These are phyloP conservation scores for Puccinia coronata DNA, from an alignment of 1,284 basidiomycete species.

Conservation along the genomic window DNA sequence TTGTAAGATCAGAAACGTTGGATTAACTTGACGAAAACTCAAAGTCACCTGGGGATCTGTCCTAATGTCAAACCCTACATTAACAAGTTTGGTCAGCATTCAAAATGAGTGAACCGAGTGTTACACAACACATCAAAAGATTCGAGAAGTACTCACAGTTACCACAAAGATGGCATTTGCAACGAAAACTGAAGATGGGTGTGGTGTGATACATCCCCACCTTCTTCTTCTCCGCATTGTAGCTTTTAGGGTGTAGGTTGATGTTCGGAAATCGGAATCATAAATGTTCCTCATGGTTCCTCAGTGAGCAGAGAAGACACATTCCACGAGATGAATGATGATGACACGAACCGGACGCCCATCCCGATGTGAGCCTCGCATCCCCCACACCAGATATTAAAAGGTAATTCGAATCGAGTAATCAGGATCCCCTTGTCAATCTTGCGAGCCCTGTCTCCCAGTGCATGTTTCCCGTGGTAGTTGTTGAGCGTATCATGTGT, in stretches of 20 bases:
- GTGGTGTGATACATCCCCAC: constrained; percentile 93
- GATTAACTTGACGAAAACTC: neutral
- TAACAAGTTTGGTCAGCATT: neutral
- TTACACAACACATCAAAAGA: neutral
- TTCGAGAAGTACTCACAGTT: constrained; percentile 61
- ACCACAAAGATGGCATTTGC: constrained; percentile 92
- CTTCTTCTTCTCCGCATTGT: constrained; percentile 97
- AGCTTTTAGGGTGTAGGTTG: constrained; percentile 63
- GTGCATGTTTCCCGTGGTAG: constrained; percentile 81
- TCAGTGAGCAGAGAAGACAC: constrained; percentile 5
- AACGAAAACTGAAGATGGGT: constrained; percentile 88
- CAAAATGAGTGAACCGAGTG: neutral
- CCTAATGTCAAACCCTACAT: constrained; percentile 81
- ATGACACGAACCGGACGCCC: constrained; percentile 66
- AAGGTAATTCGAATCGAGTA: constrained; percentile 89
- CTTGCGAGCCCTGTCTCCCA: constrained; percentile 87
- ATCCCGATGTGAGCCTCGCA: constrained; percentile 94
- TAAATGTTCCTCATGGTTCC: constrained; percentile 5
- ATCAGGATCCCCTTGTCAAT: constrained; percentile 90
- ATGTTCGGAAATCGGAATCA: neutral
- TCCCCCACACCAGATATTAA: constrained; percentile 94
- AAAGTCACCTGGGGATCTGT: constrained; percentile 84
- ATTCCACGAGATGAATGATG: neutral
- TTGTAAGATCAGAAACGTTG: too few species aligned
- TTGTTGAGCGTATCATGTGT: constrained; percentile 79